These are phyloP conservation scores for Dioscorea zingiberensis DNA, from an alignment of 106 monocot genomes.

Conservation along the genomic window DNA sequence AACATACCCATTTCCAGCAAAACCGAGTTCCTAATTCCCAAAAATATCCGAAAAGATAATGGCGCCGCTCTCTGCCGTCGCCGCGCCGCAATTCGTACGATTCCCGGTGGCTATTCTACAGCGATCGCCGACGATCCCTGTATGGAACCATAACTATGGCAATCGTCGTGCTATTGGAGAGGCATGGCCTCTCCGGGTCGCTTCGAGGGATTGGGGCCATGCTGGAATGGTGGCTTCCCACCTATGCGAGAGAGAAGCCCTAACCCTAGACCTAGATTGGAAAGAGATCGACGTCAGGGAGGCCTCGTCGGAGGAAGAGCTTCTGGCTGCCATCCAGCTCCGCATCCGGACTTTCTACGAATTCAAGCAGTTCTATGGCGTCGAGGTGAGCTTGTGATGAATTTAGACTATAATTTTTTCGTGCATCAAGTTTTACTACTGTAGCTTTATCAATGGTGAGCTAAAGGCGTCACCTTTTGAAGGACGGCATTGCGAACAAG, in stretches of 20 bases:
- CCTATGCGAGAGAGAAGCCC: constrained; percentile 23
- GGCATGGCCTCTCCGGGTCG: no score
- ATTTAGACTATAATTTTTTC: neutral
- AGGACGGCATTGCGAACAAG: neutral
- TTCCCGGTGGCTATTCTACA: neutral
- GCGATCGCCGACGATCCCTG: no score
- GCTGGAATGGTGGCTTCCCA: constrained; percentile 3
- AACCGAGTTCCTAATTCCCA: no score
- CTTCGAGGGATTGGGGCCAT: no score
- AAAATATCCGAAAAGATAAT: neutral
- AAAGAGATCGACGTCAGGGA: constrained; percentile 37
- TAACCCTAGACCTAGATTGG: constrained; percentile 18
- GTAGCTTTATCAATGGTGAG: neutral
- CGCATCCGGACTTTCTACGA: constrained; percentile 81
- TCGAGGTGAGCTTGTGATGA: constrained; percentile 55
- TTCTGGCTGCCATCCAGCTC: constrained; percentile 70
- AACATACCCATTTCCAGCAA: no score
- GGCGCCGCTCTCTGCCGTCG: neutral
- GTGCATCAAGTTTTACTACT: neutral
- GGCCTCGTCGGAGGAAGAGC: constrained; percentile 46
- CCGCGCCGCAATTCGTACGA: neutral
- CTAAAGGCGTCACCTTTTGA: no score
- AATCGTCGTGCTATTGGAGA: no score
- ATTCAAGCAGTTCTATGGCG: constrained; percentile 47
- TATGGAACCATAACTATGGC: no score